phyloP scores from a whole-genome alignment of 495 filamentous ascomycete genomes.

The Penicillium subrubescens region DNA sequence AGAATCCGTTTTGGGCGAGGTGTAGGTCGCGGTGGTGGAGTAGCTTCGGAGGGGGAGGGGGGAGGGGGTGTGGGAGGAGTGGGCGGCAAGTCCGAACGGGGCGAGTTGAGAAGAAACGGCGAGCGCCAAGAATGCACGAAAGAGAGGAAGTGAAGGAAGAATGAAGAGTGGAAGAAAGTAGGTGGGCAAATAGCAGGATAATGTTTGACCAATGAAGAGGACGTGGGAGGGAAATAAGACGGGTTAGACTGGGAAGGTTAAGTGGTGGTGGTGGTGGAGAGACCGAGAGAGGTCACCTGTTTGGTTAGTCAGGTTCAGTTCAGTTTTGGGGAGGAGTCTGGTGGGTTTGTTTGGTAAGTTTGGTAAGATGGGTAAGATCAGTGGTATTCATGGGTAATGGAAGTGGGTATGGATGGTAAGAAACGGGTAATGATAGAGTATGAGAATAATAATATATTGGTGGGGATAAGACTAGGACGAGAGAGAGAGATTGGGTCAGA shows the following conservation, averaged over 20 bases:
- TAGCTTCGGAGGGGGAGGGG: conserved; percentile 23
- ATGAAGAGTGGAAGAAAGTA: background rate
- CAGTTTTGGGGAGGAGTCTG: background rate
- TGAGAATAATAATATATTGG: background rate
- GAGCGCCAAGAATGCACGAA: conserved; percentile 28
- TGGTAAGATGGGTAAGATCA: background rate
- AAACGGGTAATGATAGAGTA: background rate
- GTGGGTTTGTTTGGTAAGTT: background rate
- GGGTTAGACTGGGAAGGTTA: conserved; percentile 10
- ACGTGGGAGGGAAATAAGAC: conserved; percentile 2
- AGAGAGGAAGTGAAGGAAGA: conserved; percentile 1
- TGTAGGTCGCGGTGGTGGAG: conserved; percentile 30
- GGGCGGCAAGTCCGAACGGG: conserved; percentile 35
- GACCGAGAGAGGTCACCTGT: background rate
- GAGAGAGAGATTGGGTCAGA: background rate
- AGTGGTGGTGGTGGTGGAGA: conserved; percentile 1
- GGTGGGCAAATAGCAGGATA: conserved; percentile 6
- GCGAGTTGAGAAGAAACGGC: conserved; percentile 28
- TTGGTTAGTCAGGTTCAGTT: background rate
- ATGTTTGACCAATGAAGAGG: conserved; percentile 12
- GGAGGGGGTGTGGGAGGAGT: conserved; percentile 22
- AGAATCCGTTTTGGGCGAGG: conserved; percentile 33
- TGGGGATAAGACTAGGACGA: too few relatives aligned
- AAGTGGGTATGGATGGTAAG: background rate
- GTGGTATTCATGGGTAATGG: background rate